Conservation (phyloP, 176 grass and related monocot genomes). For the Dactylis glomerata region DNA sequence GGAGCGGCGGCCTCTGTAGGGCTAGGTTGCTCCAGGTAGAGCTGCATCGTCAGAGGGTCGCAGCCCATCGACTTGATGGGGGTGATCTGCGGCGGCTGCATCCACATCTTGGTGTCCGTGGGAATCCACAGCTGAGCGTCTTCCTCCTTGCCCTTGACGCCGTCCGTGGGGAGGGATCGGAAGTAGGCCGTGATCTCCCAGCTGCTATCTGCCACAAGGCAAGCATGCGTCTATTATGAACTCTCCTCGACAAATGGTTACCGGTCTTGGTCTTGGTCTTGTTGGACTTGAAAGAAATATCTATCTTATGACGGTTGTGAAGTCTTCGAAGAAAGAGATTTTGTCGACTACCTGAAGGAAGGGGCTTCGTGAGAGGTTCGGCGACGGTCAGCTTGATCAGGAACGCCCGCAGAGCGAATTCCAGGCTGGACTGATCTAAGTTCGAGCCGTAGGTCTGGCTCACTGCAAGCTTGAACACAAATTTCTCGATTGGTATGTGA, state of each 20-base stretch:
- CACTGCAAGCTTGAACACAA: conserved; percentile 77
- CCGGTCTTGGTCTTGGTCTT: neutral
- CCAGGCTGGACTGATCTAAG: conserved; percentile 62
- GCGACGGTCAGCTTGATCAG: conserved; percentile 78
- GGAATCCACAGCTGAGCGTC: conserved; percentile 64
- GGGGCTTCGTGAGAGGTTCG: conserved; percentile 48
- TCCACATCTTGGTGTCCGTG: conserved; percentile 78
- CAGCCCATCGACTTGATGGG: conserved; percentile 88
- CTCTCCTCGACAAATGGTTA: neutral
- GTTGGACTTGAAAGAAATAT: neutral
- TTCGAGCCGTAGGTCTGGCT: conserved; percentile 64
- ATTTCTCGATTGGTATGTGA: conserved; percentile 71
- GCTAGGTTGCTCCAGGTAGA: conserved; percentile 85
- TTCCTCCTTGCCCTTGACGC: neutral
- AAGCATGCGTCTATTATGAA: neutral
- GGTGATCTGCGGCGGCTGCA: conserved; percentile 70
- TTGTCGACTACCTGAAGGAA: conserved; percentile 48
- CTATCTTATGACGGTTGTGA: neutral
- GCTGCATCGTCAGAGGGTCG: conserved; percentile 79
- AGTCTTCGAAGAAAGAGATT: neutral
- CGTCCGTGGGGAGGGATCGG: conserved; percentile 43
- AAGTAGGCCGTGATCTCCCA: conserved; percentile 93
- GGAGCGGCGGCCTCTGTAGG: conserved; percentile 30
- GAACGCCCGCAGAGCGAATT: conserved; percentile 88
- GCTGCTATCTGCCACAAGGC: conserved; percentile 52